Percentiles rank a stretch among this genome's conserved stretches.
phyloP scores from a whole-genome alignment of 805 yeast genomes.

The Metschnikowia lachancei region DNA sequence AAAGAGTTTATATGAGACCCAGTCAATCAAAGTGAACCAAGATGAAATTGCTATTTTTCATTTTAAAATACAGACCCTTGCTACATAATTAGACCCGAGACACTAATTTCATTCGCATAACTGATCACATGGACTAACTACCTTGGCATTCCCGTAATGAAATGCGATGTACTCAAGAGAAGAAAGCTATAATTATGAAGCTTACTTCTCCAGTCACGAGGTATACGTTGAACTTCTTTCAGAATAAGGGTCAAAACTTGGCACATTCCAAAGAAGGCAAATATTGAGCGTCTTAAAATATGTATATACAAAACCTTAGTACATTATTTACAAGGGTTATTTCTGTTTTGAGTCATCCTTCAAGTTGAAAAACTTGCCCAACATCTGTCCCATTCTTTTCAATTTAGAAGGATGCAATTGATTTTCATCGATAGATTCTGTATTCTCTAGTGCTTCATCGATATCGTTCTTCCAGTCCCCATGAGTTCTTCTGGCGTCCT shows the following conservation, averaged over 20 bases:
- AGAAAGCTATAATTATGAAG: not conserved
- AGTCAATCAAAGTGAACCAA: too few species aligned
- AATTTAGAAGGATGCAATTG: slow-evolving; percentile 50
- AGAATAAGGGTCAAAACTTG: not conserved
- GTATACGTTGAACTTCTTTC: not conserved
- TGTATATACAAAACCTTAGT: slow-evolving; percentile 2
- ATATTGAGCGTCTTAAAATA: not conserved
- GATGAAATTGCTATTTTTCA: too few species aligned
- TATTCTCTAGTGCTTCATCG: slow-evolving; percentile 23
- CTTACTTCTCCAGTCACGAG: not conserved
- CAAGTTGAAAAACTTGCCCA: slow-evolving; percentile 55
- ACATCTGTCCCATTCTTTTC: slow-evolving; percentile 55
- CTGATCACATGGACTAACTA: too few species aligned
- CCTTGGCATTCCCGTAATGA: too few species aligned
- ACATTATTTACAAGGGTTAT: slow-evolving; percentile 4
- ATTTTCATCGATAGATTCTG: slow-evolving; percentile 31
- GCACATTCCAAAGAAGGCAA: not conserved
- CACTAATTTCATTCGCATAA: too few species aligned
- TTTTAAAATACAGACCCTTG: too few species aligned
- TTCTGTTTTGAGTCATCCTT: slow-evolving; percentile 22
- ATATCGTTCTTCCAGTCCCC: slow-evolving; percentile 37
- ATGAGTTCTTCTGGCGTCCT: slow-evolving; percentile 68
- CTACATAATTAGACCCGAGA: too few species aligned
- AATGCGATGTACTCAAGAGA: too few species aligned
- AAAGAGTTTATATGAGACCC: too few species aligned